phyloP scores from a whole-genome alignment of 2,329 filamentous ascomycete genomes.

The Xylariaceae sp. region DNA sequence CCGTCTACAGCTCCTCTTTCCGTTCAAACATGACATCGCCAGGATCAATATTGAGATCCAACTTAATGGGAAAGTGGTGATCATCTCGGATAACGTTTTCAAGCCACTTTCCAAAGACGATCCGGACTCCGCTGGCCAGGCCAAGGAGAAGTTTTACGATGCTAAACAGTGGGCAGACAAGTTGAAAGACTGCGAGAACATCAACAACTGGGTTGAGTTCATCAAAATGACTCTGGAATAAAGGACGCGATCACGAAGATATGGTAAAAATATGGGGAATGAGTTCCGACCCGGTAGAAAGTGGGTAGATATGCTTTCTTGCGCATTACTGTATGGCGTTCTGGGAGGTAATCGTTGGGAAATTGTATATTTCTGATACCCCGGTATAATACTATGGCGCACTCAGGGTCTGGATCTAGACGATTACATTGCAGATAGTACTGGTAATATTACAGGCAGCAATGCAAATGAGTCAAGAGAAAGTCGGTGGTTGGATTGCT shows the following conservation, averaged over 20 bases:
- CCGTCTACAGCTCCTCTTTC: slow-evolving; percentile 53
- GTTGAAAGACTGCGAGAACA: slow-evolving; percentile 28
- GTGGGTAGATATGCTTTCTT: too few species aligned
- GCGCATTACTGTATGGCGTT: too few species aligned
- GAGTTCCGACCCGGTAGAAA: too few species aligned
- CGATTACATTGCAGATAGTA: too few species aligned
- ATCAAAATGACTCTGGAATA: slow-evolving; percentile 28
- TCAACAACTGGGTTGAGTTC: slow-evolving; percentile 29
- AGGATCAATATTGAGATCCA: slow-evolving; percentile 58
- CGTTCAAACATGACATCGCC: slow-evolving; percentile 47
- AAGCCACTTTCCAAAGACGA: slow-evolving; percentile 4
- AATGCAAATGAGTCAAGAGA: too few species aligned
- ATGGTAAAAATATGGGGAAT: too few species aligned
- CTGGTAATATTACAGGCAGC: too few species aligned
- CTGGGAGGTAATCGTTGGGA: too few species aligned
- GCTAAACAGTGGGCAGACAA: slow-evolving; percentile 21
- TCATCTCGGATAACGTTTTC: slow-evolving; percentile 58
- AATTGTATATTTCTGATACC: too few species aligned
- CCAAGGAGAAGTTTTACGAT: slow-evolving; percentile 6
- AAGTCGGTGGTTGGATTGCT: too few species aligned
- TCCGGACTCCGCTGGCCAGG: slow-evolving; percentile 5
- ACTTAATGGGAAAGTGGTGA: slow-evolving; percentile 56
- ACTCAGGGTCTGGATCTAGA: too few species aligned
- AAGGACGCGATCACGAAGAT: neutral
- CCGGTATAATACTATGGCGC: too few species aligned